Base-by-base conservation (phyloP, 306 rosid genomes). In the Fragaria vesca region DNA sequence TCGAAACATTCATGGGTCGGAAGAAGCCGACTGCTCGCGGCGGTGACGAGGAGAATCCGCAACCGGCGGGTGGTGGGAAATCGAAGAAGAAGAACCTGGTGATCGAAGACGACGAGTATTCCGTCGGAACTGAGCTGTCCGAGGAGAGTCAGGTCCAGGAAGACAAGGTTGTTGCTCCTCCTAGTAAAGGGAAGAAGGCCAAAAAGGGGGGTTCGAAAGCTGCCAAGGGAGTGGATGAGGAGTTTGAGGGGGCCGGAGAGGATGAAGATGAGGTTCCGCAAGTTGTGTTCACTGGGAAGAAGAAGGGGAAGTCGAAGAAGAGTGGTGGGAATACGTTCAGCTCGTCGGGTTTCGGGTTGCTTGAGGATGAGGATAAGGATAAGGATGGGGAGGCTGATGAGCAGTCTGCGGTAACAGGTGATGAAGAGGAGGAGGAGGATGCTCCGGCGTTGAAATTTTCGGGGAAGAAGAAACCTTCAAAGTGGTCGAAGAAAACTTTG, bases 51-150 rank as follows among this genome's bases (percentile, higher is more conserved):
- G 97, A 89, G 47, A 81, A 81, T 69, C 81, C 73, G 75, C 81
- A 18, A 1, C 62, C 86, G 5, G 82, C 82, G 1, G 91, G 85
- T 18, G 91, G 88, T 26, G 93, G 88, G 10, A 93, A 95, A 80
- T 91, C 89, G 2, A 93, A 91, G 87, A 95, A 95, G 84, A 95
- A 95, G 89, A 78, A 80, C 13, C 42, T 80, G 32, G 50, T 84
- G 42, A 87, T 95, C 15, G 97, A 93, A 1, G 99, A 95, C 8
- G 97, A 93, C 12, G 99, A 95, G 81, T 95, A 91, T 69, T 52
- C 93, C 21, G 68, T 95, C 4, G 97, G 86, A 61, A 84, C 88
- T 0, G 99, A 88, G 78, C 76, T 90, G 11, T 78, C 97, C 0
- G 96, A 91, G 84, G 99, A 91, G 82, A 78, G 74, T 9, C 81